Evolutionary conservation across 2,329 filamentous ascomycete genomes (phyloP).

Genomic region (Fusarium nematophilum): DNA sequence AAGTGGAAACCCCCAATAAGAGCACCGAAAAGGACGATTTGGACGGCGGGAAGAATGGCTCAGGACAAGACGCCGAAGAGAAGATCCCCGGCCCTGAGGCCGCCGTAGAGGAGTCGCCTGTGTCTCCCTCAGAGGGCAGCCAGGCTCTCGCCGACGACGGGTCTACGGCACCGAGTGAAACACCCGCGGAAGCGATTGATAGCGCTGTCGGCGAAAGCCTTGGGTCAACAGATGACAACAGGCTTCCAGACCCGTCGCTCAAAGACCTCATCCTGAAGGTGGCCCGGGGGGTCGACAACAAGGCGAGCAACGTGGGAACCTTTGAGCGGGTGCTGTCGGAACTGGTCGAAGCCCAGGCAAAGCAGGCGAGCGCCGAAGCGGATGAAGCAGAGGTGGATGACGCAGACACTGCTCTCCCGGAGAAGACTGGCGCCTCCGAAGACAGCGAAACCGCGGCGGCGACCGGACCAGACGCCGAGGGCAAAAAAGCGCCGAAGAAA

Average conservation of each 20-base stretch:
- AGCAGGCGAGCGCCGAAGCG: conserved; percentile 38
- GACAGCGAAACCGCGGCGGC: neutral
- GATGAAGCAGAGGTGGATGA: conserved; percentile 7
- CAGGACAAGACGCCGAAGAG: neutral
- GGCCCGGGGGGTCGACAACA: conserved; percentile 58
- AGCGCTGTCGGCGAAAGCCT: neutral
- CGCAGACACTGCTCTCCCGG: neutral
- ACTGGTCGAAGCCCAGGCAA: conserved; percentile 52
- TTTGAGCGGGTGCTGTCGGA: conserved; percentile 65
- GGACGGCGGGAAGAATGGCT: neutral
- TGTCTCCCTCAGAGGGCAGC: neutral
- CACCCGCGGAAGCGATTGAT: neutral
- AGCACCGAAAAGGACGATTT: neutral
- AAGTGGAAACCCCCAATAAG: conserved; percentile 6
- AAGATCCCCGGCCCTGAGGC: neutral
- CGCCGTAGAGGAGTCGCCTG: neutral
- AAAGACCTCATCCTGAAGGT: conserved; percentile 65
- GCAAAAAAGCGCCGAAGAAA: neutral
- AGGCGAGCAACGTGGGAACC: conserved; percentile 54
- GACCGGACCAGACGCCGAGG: neutral
- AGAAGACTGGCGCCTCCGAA: neutral
- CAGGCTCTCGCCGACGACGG: conserved; percentile 2
- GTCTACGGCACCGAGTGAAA: neutral
- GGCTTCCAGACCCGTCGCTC: conserved; percentile 44
- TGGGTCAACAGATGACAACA: neutral